phyloP scores from a whole-genome alignment of 257 asterid species.

The Linderniella brevidens region DNA sequence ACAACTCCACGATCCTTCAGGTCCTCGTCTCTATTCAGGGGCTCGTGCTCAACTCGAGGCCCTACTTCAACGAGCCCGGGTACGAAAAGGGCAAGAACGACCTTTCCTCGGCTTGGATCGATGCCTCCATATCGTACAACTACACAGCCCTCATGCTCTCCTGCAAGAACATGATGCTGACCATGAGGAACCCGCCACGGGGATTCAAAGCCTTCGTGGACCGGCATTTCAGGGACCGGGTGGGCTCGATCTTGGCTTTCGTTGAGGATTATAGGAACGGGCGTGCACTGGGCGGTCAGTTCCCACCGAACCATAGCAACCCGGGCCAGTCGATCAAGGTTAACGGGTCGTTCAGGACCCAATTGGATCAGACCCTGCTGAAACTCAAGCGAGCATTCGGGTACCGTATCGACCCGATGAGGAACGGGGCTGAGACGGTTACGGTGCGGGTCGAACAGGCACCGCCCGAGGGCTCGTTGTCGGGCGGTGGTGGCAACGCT shows the following conservation, averaged over 20 bases:
- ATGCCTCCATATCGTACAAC: conserved; percentile 17
- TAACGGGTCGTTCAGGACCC: too few relatives aligned
- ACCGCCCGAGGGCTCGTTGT: too few relatives aligned
- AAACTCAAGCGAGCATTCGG: too few relatives aligned
- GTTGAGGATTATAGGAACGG: neutral
- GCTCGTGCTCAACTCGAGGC: conserved; percentile 37
- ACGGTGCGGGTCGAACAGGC: too few relatives aligned
- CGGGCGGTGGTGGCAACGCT: too few relatives aligned
- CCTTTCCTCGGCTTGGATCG: neutral
- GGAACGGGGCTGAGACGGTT: too few relatives aligned
- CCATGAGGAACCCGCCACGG: conserved; percentile 16
- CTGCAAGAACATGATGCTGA: conserved; percentile 29
- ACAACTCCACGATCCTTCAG: conserved; percentile 36
- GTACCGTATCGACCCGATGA: too few relatives aligned
- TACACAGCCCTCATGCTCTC: conserved; percentile 19
- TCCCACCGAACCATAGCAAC: neutral
- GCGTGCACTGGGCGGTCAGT: neutral
- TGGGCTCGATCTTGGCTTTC: neutral
- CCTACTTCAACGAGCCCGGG: conserved; percentile 42
- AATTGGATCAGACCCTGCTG: too few relatives aligned
- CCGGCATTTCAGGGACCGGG: neutral
- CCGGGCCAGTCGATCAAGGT: too few relatives aligned
- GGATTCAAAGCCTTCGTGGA: neutral
- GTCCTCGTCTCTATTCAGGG: conserved; percentile 48
- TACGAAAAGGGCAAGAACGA: neutral